Base-by-base conservation (phyloP, 768 basidiomycete species). In the Coprinellus aureogranulatus region DNA sequence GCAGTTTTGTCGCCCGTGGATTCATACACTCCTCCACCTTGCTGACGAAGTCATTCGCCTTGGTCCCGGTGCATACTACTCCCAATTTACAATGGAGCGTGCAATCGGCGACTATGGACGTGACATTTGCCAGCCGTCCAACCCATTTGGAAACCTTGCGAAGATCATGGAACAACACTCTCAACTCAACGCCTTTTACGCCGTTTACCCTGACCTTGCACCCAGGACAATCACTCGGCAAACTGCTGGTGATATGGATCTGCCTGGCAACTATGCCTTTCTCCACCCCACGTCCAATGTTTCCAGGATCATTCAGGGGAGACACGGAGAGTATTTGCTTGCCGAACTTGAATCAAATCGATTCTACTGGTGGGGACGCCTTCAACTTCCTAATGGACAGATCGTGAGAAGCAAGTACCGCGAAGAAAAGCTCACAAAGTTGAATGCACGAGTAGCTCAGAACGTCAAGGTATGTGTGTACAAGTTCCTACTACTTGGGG, bases 351-450 rank as follows among this genome's bases (percentile, higher is more conserved):
- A 31, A n/a, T 6, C 28, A 5, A 5, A 14, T 8, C 6, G n/a
- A 14, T 16, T 67, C 18, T 27, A 10, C 2, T 57, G 63, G 2
- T 72, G 68, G 68, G 68, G 71, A 22, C 62, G 70, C 14, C 53
- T 73, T 23, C 64, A 50, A 16, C 62, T 73, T 6, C 70, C 68
- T 40, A 73, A 70, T 61, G 69, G 69, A 6, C 72, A 74, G 48
- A 62, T 65, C 28, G 69, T 63, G 12, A 61, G 67, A 4, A 52
- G 50, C 23, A 5, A 68, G 65, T 11, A 42, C 54, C 3, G 70
- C 67, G 70, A 71, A 68, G 53, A 70, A 71, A 11, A 40, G 23
- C 39, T 22, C 18, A 8, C 10, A 25, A 27, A 40, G 4, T 14
- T 11, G 27, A 20, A 57, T 2, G 3, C 2, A 2, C 37, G 39